Percentiles rank a stretch among this genome's conserved stretches.
phyloP scores from a whole-genome alignment of 352 stramenopile genomes.

The Pythium pyrilobum region DNA sequence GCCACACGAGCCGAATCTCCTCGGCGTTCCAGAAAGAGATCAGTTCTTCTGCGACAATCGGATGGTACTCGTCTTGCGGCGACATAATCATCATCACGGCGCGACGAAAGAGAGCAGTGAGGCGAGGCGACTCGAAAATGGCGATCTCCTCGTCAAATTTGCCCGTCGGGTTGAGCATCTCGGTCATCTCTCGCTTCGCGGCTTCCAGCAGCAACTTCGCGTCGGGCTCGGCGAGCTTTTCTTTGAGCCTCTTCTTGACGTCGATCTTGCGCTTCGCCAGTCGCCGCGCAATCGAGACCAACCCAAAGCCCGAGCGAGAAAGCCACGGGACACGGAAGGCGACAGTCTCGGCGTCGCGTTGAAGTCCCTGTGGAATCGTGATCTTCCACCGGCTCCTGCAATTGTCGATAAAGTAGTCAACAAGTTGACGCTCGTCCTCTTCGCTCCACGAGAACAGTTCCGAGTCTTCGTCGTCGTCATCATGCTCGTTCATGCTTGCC shows the following conservation, averaged over 20 bases:
- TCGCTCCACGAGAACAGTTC: conserved; percentile 43
- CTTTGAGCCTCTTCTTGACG: conserved; percentile 73
- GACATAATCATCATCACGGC: conserved; percentile 81
- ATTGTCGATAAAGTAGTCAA: conserved; percentile 68
- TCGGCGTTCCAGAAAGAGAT: conserved; percentile 73
- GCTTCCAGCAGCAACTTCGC: conserved; percentile 51
- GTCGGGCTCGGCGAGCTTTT: conserved; percentile 54
- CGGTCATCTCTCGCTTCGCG: conserved; percentile 47
- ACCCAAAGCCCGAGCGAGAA: conserved; percentile 50
- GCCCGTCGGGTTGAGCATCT: conserved; percentile 35
- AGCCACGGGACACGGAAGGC: conserved; percentile 62
- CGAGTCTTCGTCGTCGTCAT: conserved; percentile 16
- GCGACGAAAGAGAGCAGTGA: conserved; percentile 71
- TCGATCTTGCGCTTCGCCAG: conserved; percentile 68
- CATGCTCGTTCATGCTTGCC: not conserved
- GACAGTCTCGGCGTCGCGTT: conserved; percentile 44
- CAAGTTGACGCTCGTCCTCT: conserved; percentile 43
- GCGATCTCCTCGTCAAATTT: conserved; percentile 63
- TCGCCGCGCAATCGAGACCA: conserved; percentile 58
- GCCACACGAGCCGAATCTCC: conserved; percentile 76
- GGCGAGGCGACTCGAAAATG: conserved; percentile 43
- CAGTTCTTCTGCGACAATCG: conserved; percentile 73
- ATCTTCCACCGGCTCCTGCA: conserved; percentile 61
- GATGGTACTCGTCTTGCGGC: conserved; percentile 65
- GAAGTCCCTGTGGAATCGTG: conserved; percentile 48